Conservation (phyloP, 2,329 filamentous ascomycete genomes). For the Colletotrichum destructivum region DNA sequence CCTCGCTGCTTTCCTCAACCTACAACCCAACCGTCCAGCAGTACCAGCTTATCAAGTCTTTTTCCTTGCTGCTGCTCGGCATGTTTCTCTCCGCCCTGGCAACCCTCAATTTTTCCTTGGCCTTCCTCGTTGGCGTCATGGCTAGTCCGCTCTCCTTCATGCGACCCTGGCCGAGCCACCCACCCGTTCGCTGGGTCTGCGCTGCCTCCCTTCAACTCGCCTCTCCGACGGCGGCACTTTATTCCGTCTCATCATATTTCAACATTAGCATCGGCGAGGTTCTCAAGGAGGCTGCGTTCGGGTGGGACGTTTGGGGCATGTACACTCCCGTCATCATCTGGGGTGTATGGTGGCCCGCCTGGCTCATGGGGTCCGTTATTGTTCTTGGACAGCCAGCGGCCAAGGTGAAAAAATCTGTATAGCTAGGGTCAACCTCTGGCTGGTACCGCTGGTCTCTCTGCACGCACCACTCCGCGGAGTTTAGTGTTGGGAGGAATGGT, state of each 20-base stretch:
- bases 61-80: conserved; percentile 92
- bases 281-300: conserved; percentile 82
- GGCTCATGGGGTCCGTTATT: conserved; percentile 77
- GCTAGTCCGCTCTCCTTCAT: conserved; percentile 86
- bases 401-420: background rate
- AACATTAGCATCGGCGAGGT: conserved; percentile 67
- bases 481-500: background rate
- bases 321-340: conserved; percentile 93
- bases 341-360: conserved; percentile 96
- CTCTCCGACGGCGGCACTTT: conserved; percentile 73
- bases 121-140: conserved; percentile 86
- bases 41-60: conserved; percentile 85
- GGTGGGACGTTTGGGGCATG: conserved; percentile 91
- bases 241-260: conserved; percentile 60
- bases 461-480: background rate
- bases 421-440: background rate
- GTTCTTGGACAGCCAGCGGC: conserved; percentile 59
- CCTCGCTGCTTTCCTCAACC: conserved; percentile 66
- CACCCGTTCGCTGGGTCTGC: conserved; percentile 59
- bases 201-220: conserved; percentile 70
- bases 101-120: conserved; percentile 94
- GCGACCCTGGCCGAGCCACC: conserved; percentile 59
- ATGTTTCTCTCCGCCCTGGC: conserved; percentile 94
- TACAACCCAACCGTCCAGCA: conserved; percentile 76
- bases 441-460: background rate